A percentile compares a stretch with the other conserved stretches of the same genome.
phyloP scores from a whole-genome alignment of 257 asterid genomes.

The Dorcoceras hygrometricum region DNA sequence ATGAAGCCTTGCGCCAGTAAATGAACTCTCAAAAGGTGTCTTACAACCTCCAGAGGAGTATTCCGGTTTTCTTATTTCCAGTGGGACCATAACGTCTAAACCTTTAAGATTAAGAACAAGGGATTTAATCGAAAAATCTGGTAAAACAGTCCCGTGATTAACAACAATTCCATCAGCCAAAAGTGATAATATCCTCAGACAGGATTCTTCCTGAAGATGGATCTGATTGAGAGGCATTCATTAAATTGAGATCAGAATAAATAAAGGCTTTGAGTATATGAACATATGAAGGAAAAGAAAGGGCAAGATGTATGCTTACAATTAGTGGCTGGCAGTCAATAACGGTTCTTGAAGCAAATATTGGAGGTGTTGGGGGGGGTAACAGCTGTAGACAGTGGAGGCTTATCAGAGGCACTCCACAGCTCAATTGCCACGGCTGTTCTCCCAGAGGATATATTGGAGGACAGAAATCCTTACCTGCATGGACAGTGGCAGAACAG shows the following conservation, averaged over 20 bases:
- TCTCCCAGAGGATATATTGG: constrained; percentile 93
- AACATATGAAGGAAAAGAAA: constrained; percentile 10
- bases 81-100: constrained; percentile 70
- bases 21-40: constrained; percentile 48
- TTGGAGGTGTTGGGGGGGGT: constrained; percentile 90
- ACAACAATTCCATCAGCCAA: constrained; percentile 87
- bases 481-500: constrained; percentile 26
- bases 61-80: constrained; percentile 44
- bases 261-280: not conserved
- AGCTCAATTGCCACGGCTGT: constrained; percentile 53
- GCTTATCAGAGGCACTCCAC: constrained; percentile 63
- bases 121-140: constrained; percentile 73
- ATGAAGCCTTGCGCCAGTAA: constrained; percentile 87
- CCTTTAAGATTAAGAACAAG: constrained; percentile 58
- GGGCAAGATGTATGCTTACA: constrained; percentile 40
- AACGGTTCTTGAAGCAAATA: constrained; percentile 78
- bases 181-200: constrained; percentile 88
- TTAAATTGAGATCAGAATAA: constrained; percentile 17
- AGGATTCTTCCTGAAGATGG: constrained; percentile 97
- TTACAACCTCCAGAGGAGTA: constrained; percentile 33
- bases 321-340: constrained; percentile 82
- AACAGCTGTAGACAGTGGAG: constrained; percentile 77
- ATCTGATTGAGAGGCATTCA: constrained; percentile 48
- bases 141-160: constrained; percentile 58
- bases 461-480: constrained; percentile 80